These are phyloP conservation scores for Fusarium verrucosum DNA, from an alignment of 2,329 filamentous ascomycete species.

Conservation along the genomic window DNA sequence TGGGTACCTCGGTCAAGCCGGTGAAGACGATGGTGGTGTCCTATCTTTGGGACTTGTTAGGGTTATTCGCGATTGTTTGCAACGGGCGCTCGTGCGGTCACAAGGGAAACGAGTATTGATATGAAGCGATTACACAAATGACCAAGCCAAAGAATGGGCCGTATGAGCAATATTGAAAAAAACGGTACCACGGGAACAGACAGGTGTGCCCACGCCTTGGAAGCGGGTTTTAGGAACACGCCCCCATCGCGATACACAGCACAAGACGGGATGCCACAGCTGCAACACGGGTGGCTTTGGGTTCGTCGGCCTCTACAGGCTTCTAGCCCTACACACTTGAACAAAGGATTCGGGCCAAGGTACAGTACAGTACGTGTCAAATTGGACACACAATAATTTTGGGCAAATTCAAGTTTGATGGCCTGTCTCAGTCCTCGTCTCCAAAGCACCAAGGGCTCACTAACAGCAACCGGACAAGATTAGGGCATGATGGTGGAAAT, in stretches of 20 bases:
- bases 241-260: slow-evolving; percentile 31
- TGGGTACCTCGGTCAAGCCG: slow-evolving; percentile 22
- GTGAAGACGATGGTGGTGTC: slow-evolving; percentile 12
- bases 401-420: slow-evolving; percentile 24
- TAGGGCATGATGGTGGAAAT: slow-evolving; percentile 40
- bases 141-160: slow-evolving; percentile 23
- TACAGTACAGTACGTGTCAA: slow-evolving; percentile 31
- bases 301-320: slow-evolving; percentile 29
- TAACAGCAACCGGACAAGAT: slow-evolving; percentile 18
- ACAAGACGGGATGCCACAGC: slow-evolving; percentile 29
- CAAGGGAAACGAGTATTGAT: slow-evolving; percentile 20
- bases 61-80: slow-evolving; percentile 23
- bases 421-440: slow-evolving; percentile 38
- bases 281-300: slow-evolving; percentile 34
- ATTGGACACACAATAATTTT: slow-evolving; percentile 35
- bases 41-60: slow-evolving; percentile 33
- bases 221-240: slow-evolving; percentile 29
- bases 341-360: slow-evolving; percentile 24
- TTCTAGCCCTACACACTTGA: slow-evolving; percentile 35
- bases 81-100: slow-evolving; percentile 6
- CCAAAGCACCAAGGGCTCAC: slow-evolving; percentile 21
- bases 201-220: slow-evolving; percentile 16
- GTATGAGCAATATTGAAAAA: slow-evolving; percentile 29
- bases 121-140: slow-evolving; percentile 28
- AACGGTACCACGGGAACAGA: slow-evolving; percentile 41